Evolutionary conservation across 768 basidiomycete genomes (phyloP).

Genomic region (Suillus discolor): DNA sequence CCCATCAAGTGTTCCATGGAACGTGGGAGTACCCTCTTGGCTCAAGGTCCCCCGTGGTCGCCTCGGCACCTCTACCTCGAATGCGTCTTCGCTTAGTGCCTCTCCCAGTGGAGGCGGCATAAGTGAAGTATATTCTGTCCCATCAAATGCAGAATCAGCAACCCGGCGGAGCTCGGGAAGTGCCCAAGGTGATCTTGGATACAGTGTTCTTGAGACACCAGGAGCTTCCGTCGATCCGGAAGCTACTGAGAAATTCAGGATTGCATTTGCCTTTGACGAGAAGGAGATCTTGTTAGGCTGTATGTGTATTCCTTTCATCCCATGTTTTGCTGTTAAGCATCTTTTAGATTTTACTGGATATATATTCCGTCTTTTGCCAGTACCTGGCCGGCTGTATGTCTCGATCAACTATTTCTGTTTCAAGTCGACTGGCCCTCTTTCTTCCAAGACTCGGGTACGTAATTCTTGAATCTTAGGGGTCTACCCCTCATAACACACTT

Average conservation of each 20-base stretch:
- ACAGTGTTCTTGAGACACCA: slow-evolving; percentile 81
- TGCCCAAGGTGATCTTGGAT: slow-evolving; percentile 62
- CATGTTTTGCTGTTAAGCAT: slow-evolving; percentile 6
- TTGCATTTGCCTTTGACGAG: slow-evolving; percentile 84
- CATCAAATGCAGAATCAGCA: slow-evolving; percentile 18
- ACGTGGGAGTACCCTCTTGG: slow-evolving; percentile 74
- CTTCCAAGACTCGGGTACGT: slow-evolving; percentile 79
- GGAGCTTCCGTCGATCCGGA: slow-evolving; percentile 63
- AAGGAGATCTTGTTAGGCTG: slow-evolving; percentile 87
- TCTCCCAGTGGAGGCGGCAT: slow-evolving; percentile 41
- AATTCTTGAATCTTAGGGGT: slow-evolving; percentile 5
- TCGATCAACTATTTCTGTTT: slow-evolving; percentile 96
- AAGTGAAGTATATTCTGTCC: slow-evolving; percentile 62
- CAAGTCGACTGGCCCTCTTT: slow-evolving; percentile 81
- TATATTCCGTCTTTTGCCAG: slow-evolving; percentile 85
- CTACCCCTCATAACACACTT: slow-evolving; percentile 9
- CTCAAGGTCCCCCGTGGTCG: slow-evolving; percentile 51
- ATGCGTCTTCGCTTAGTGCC: slow-evolving; percentile 24
- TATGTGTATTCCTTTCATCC: slow-evolving; percentile 44
- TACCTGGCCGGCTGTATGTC: slow-evolving; percentile 85
- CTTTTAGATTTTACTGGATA: slow-evolving; percentile 90
- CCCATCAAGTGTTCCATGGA: slow-evolving; percentile 45
- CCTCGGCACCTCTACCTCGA: slow-evolving; percentile 36
- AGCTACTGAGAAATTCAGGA: slow-evolving; percentile 73
- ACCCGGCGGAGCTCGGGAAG: slow-evolving; percentile 29